Evolutionary conservation across 208 protist species (phyloP).

Genomic region (Trypanosoma brucei): DNA sequence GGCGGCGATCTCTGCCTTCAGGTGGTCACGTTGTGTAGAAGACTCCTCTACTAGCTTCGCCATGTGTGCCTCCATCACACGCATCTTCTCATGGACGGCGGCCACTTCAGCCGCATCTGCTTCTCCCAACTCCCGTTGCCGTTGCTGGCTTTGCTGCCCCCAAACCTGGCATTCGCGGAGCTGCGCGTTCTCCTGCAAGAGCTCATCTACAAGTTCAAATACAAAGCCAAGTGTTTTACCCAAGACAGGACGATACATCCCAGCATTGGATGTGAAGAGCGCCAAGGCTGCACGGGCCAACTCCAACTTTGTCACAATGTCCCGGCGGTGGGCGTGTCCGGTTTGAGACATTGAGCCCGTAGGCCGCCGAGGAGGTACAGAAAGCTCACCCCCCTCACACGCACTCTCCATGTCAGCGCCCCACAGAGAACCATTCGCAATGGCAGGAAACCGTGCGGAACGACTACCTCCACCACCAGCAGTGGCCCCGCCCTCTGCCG

Average conservation of each 20-base stretch:
- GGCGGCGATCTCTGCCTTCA: conserved; percentile 53
- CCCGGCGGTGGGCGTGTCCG: neutral
- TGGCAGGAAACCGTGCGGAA: neutral
- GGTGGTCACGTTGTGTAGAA: conserved; percentile 68
- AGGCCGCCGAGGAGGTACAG: neutral
- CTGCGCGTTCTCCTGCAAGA: conserved; percentile 30
- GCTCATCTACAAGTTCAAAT: conserved; percentile 65
- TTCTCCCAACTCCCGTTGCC: conserved; percentile 5
- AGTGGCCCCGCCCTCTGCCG: neutral
- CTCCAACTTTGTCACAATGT: conserved; percentile 38
- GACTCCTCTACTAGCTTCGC: conserved; percentile 69
- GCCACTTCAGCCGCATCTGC: conserved; percentile 46
- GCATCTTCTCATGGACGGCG: conserved; percentile 59
- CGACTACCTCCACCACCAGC: neutral
- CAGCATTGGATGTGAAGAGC: conserved; percentile 75
- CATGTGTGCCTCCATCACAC: conserved; percentile 62
- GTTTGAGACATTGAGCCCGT: neutral
- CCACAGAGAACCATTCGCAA: neutral
- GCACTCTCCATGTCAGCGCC: neutral
- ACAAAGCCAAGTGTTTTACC: conserved; percentile 66
- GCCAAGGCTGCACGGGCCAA: conserved; percentile 65
- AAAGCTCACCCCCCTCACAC: neutral
- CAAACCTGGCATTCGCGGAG: neutral
- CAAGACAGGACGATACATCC: conserved; percentile 59
- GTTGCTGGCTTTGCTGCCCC: neutral